Evolutionary conservation across 2,329 filamentous ascomycete genomes (phyloP).

Genomic region (Monosporascus sp.): DNA sequence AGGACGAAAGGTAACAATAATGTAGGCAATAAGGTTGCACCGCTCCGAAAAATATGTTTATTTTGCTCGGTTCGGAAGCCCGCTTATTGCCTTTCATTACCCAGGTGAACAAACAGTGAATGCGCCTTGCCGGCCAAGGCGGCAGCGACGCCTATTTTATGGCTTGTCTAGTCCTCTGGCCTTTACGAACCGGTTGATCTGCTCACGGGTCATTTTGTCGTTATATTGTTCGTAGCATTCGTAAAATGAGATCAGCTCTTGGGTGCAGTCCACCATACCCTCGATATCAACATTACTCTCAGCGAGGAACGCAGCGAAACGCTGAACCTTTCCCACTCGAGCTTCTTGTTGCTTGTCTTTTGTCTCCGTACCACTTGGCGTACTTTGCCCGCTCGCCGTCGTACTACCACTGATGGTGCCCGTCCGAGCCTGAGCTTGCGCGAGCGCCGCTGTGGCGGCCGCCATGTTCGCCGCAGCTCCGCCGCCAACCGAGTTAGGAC

Average conservation of each 20-base stretch:
- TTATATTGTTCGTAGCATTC: constrained; percentile 62
- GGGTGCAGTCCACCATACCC: constrained; percentile 80
- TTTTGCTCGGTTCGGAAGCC: no score
- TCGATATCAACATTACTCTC: constrained; percentile 83
- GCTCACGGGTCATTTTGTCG: constrained; percentile 54
- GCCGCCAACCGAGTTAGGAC: constrained; percentile 42
- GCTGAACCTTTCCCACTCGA: constrained; percentile 60
- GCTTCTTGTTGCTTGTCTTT: constrained; percentile 49
- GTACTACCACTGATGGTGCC: constrained; percentile 8
- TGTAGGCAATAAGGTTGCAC: no score
- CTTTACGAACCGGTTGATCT: constrained; percentile 56
- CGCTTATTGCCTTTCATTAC: no score
- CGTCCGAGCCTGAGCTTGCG: constrained; percentile 37
- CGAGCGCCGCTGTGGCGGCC: constrained; percentile 44
- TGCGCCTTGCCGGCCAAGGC: background rate
- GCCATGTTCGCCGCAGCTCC: constrained; percentile 39
- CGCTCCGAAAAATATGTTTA: no score
- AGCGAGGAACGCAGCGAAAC: constrained; percentile 71
- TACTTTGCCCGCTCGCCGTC: constrained; percentile 18
- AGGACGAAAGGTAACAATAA: no score
- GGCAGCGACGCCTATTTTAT: constrained; percentile 4
- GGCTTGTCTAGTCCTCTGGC: constrained; percentile 50
- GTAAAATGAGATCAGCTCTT: constrained; percentile 88
- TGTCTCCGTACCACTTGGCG: constrained; percentile 15
- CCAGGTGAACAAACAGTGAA: background rate